phyloP scores from a whole-genome alignment of 2,329 filamentous ascomycete species.

The Xylariales sp. region DNA sequence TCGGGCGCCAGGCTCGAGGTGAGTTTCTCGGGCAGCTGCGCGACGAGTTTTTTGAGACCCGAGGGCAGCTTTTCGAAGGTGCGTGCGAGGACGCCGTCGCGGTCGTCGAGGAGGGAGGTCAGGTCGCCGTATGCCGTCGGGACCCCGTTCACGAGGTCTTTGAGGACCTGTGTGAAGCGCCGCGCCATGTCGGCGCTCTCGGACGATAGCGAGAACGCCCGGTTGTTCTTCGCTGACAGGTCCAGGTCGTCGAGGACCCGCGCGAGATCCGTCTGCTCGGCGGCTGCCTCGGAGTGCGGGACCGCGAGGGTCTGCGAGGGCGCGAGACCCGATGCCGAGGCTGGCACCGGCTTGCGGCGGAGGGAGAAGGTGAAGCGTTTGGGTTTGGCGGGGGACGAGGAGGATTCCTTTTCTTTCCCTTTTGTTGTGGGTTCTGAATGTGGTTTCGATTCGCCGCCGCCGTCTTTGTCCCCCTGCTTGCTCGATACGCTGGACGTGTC shows the following conservation, averaged over 20 bases:
- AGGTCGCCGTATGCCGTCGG: slow-evolving; percentile 95
- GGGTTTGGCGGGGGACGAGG: slow-evolving; percentile 34
- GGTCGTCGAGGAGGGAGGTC: slow-evolving; percentile 69
- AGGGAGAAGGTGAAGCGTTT: slow-evolving; percentile 56
- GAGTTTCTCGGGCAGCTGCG: slow-evolving; percentile 84
- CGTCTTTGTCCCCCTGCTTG: slow-evolving; percentile 38
- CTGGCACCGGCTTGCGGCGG: slow-evolving; percentile 42
- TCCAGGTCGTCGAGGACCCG: slow-evolving; percentile 86
- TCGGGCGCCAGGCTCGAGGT: slow-evolving; percentile 82
- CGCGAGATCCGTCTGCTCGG: slow-evolving; percentile 76
- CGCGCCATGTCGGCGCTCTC: slow-evolving; percentile 85
- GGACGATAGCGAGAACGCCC: slow-evolving; percentile 83
- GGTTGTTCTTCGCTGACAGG: slow-evolving; percentile 84
- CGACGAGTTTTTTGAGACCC: slow-evolving; percentile 87
- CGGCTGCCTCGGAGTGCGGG: slow-evolving; percentile 57
- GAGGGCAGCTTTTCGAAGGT: slow-evolving; percentile 76
- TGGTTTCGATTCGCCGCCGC: slow-evolving; percentile 36
- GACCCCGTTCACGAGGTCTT: slow-evolving; percentile 90
- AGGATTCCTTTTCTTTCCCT: slow-evolving; percentile 50
- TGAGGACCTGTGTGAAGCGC: slow-evolving; percentile 89
- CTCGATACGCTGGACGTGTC: slow-evolving; percentile 54
- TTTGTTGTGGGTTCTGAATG: slow-evolving; percentile 43
- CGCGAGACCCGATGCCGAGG: slow-evolving; percentile 54
- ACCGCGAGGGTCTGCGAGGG: slow-evolving; percentile 33
- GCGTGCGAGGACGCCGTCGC: slow-evolving; percentile 68